A percentile compares a stretch with the other conserved stretches of the same genome.
Evolutionary conservation across 225 moss, liverwort and hornwort genomes (phyloP).

Genomic region (Marchantia polymorpha): DNA sequence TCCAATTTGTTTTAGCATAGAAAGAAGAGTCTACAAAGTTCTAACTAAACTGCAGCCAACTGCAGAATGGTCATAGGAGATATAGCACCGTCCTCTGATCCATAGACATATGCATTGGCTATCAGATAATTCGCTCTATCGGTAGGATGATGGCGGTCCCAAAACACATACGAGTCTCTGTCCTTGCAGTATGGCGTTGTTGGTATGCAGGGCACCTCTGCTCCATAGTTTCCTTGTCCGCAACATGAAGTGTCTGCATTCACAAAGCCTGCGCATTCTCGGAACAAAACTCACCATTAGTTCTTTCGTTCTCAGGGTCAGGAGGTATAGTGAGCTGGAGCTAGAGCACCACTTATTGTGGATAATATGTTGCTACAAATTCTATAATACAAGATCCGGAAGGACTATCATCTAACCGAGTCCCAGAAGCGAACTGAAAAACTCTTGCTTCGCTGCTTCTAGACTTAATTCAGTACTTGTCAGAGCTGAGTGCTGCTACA

Average conservation of each 20-base stretch:
- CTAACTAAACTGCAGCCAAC: constrained; percentile 41
- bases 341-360: not conserved
- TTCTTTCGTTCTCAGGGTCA: not conserved
- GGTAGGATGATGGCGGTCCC: constrained; percentile 92
- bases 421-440: too few relatives aligned
- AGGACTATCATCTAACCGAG: too few relatives aligned
- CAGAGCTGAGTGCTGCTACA: too few relatives aligned
- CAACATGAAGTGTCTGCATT: constrained; percentile 60
- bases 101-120: constrained; percentile 48
- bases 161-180: constrained; percentile 67
- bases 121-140: constrained; percentile 65
- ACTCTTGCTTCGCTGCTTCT: too few relatives aligned
- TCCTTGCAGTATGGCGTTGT: constrained; percentile 65
- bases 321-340: not conserved
- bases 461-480: too few relatives aligned
- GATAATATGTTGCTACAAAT: too few relatives aligned
- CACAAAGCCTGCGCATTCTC: constrained; percentile 55
- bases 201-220: constrained; percentile 71
- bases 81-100: constrained; percentile 37
- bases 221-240: constrained; percentile 62
- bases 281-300: not conserved
- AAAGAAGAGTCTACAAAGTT: not conserved
- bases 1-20: not conserved
- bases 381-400: too few relatives aligned
- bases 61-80: constrained; percentile 66